Conservation (phyloP, 257 asterid genomes). For the Rubia yunnanensis region DNA sequence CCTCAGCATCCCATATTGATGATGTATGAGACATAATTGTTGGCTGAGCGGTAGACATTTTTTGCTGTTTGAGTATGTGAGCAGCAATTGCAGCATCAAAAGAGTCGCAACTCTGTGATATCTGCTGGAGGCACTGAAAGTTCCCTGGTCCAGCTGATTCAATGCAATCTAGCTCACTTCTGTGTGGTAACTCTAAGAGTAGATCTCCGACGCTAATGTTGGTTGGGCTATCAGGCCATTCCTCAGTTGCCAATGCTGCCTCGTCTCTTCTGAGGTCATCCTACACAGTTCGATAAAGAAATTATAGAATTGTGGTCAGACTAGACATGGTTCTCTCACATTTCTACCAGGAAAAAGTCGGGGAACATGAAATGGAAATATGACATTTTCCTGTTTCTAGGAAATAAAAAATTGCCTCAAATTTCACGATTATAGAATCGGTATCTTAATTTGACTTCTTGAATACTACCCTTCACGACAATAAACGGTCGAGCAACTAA, state of each 20-base stretch:
- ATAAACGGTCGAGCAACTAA: not conserved
- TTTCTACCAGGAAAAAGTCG: not conserved
- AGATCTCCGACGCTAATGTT: slow-evolving; percentile 77
- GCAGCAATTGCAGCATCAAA: slow-evolving; percentile 99
- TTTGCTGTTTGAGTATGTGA: slow-evolving; percentile 72
- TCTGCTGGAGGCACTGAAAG: slow-evolving; percentile 44
- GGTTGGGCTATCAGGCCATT: slow-evolving; percentile 92
- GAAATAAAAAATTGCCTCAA: not conserved
- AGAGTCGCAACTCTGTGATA: slow-evolving; percentile 80
- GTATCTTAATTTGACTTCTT: not conserved
- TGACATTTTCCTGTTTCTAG: not conserved
- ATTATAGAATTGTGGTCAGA: slow-evolving; percentile 3
- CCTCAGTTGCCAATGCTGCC: slow-evolving; percentile 50
- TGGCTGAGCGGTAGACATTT: slow-evolving; percentile 37
- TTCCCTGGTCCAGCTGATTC: slow-evolving; percentile 27
- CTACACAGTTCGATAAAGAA: slow-evolving; percentile 19
- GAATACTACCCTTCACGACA: not conserved
- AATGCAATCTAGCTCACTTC: slow-evolving; percentile 30
- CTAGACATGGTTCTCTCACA: not conserved
- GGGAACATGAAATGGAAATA: not conserved
- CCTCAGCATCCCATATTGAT: slow-evolving; percentile 93
- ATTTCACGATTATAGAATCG: not conserved
- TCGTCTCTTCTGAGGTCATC: slow-evolving; percentile 25
- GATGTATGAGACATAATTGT: slow-evolving; percentile 36
- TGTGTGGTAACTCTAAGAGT: slow-evolving; percentile 44